Evolutionary conservation across 352 stramenopile species (phyloP), one percentile per base, ranked within the genome.

Genomic region (Phytophthora crassamura): DNA sequence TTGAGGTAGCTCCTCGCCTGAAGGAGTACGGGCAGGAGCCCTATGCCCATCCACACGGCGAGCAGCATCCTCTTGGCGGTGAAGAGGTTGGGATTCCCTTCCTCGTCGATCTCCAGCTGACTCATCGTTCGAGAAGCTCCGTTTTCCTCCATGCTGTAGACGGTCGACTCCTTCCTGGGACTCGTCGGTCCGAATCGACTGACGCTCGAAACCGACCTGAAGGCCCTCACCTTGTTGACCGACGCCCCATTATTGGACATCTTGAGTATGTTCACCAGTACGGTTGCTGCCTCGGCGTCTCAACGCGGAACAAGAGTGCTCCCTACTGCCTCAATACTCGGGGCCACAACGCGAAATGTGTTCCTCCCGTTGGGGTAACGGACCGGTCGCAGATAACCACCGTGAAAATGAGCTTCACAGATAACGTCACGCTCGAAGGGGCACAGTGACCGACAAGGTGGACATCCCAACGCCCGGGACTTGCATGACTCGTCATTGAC

Each of bases 1-100:
- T 75, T 67, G n/a, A 72, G 36, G 33, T 75, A 75, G 42, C 67
- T 75, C 39, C 63, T 51, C 22, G 36, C n/a, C 48, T 75, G 67
- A 4, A 75, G 35, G 3, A 72, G 45, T 40, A 72, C 20, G 7
- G 67, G 67, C 20, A 58, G 20, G 20, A 75, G 20, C 1, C 64
- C 67, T 1, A 71, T 41, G 34, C 39, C 59, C 55, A 75, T 45
- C 67, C 67, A 75, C 20, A 72, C 56, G 10, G 36, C 36, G 11
- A 72, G 1, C 16, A 72, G 32, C 46, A 67, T 67, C 32, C 39
- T 54, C 38, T 50, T 55, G 25, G 64, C 58, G 16, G 43, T 68
- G 58, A 72, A 59, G 0, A 63, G 4, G 18, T 33, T 59, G 28
- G 9, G 5, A 18, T 40, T 15, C 6, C 5, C 25, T 2, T 54